Base-by-base conservation (phyloP, 2,329 filamentous ascomycete species). In the Alternaria ethzedia region DNA sequence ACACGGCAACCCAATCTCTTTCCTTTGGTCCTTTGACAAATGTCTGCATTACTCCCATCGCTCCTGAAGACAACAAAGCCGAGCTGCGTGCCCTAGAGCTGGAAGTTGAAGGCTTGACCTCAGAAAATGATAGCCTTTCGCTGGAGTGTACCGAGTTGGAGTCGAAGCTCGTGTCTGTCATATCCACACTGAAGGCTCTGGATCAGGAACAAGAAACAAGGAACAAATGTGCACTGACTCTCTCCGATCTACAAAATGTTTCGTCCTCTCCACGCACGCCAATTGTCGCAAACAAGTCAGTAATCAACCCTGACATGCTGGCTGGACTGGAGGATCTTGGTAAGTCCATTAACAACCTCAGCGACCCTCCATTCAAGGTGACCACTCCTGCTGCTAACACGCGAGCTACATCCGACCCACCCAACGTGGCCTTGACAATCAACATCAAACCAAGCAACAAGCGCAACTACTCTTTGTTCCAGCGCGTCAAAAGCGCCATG, bases 351-450 rank as follows among this genome's bases (percentile, higher is more conserved):
- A 47, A n/a, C 10, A 17, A 11, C 6, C 45, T 51, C 4, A 50
- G 28, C 10, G 23, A 45, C 15, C 30, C 55, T 30, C 15, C 21
- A 6, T 12, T 26, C 44, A 47, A 49, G 2, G 2, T 9, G 15
- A 2, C 25, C 15, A 20, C 21, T 15, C 1, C 26, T 46, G 7
- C 43, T 25, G 17, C 36, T 11, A 17, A 52, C 12, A 21, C 21
- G 30, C 49, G 11, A 21, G 20, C 28, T 17, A 52, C 28, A n/a
- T 1, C 28, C 49, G 26, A 15, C 3, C 43, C 41, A 9, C 63
- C 51, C 45, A 57, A 57, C 2, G 17, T 63, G n/a, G 50, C 55
- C 25, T 43, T 71, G 11, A 61, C 51, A 11, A 66, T 70, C 57
- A 68, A 61, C 21, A 54, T 70, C 32, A 54, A 57, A 7, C 21